Conservation (phyloP, 2,329 filamentous ascomycete species). For the Paramyrothecium roridum region DNA sequence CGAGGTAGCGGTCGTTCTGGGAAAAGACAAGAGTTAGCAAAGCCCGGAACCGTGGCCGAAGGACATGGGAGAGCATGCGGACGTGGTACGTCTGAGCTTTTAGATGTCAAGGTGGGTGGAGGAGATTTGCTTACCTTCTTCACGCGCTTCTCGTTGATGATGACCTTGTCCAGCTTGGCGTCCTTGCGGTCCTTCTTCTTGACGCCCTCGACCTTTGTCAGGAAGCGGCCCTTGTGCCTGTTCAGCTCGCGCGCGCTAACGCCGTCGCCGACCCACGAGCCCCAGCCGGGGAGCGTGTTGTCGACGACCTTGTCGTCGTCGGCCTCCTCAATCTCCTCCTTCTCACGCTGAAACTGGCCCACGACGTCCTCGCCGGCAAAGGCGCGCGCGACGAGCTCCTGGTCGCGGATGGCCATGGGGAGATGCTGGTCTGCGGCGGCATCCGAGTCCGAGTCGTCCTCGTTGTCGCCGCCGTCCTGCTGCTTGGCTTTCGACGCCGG, state of each 20-base stretch:
- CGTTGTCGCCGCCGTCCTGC: conserved; percentile 17
- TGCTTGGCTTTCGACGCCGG: neutral
- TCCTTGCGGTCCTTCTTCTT: conserved; percentile 78
- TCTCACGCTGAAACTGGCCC: conserved; percentile 77
- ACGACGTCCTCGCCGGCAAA: conserved; percentile 89
- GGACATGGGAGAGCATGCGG: no score
- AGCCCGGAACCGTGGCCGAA: neutral
- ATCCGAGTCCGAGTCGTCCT: conserved; percentile 30
- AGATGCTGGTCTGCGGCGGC: conserved; percentile 49
- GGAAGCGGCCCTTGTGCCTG: conserved; percentile 58
- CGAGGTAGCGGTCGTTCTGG: conserved; percentile 83
- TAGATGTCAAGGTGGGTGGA: no score
- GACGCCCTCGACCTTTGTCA: conserved; percentile 68
- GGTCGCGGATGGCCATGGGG: conserved; percentile 56
- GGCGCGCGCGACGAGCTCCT: conserved; percentile 72
- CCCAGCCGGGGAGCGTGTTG: conserved; percentile 91
- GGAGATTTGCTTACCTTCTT: conserved; percentile 66
- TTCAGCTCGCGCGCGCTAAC: conserved; percentile 68
- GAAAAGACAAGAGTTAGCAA: neutral
- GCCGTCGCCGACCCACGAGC: conserved; percentile 83
- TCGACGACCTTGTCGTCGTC: conserved; percentile 83
- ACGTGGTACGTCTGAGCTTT: no score
- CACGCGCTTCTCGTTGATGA: conserved; percentile 86
- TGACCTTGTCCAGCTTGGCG: conserved; percentile 76
- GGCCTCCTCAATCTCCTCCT: conserved; percentile 65